Conservation (phyloP, 2,329 filamentous ascomycete genomes). For the Botrytis galanthina region DNA sequence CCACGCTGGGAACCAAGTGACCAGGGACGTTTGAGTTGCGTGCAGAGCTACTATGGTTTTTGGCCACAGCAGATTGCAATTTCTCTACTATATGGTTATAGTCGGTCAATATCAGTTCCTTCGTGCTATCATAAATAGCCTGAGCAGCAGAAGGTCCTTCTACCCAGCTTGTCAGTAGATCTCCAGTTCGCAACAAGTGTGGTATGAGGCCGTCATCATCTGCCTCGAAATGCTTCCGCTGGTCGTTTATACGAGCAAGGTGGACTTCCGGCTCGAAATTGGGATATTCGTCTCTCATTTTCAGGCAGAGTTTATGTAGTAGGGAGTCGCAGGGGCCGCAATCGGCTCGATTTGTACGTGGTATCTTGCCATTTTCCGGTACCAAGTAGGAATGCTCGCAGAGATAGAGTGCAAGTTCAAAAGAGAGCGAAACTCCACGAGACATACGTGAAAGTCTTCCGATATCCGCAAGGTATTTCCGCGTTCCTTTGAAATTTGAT, state of each 20-base stretch:
- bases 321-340: not conserved
- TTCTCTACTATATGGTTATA: not conserved
- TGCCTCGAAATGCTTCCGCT: not conserved
- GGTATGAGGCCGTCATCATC: not conserved
- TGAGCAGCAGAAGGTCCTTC: not conserved
- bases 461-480: not conserved
- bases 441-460: not conserved
- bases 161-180: not conserved
- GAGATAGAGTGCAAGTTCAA: not conserved
- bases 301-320: not conserved
- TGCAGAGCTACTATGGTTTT: not conserved
- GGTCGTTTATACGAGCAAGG: not conserved
- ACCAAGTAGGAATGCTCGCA: not conserved
- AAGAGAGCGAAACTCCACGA: not conserved
- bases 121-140: not conserved
- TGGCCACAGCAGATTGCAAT: not conserved
- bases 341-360: not conserved
- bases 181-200: not conserved
- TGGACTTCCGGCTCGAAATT: not conserved
- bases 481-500: not conserved
- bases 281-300: not conserved
- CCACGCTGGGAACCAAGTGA: not conserved
- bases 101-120: not conserved
- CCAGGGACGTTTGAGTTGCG: not conserved
- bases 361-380: not conserved